phyloP scores from a whole-genome alignment of 2,329 filamentous ascomycete species.

The Rasamsonia emersonii region DNA sequence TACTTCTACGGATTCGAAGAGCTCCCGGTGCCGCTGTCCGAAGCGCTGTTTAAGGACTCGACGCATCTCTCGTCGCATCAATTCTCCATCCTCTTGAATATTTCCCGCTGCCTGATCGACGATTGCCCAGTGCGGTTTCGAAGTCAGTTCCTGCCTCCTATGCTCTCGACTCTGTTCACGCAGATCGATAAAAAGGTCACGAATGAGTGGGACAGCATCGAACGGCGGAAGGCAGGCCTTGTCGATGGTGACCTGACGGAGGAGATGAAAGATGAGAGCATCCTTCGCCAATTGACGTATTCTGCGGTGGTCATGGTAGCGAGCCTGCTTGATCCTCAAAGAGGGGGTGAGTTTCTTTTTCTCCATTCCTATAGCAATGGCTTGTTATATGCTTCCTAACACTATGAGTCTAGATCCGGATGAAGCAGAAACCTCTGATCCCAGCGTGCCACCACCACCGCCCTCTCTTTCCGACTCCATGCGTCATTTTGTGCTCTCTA shows the following conservation, averaged over 20 bases:
- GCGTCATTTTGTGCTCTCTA: slow-evolving; percentile 72
- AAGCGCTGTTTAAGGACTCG: slow-evolving; percentile 75
- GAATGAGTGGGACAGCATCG: slow-evolving; percentile 74
- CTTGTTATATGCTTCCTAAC: slow-evolving; percentile 7
- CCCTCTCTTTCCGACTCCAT: slow-evolving; percentile 51
- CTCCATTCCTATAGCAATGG: too few relatives aligned
- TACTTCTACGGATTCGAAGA: slow-evolving; percentile 87
- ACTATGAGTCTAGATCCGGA: slow-evolving; percentile 23
- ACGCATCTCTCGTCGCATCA: slow-evolving; percentile 83
- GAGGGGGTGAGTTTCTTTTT: slow-evolving; percentile 45
- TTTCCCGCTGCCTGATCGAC: slow-evolving; percentile 81
- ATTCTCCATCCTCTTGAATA: slow-evolving; percentile 82
- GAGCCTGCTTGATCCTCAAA: slow-evolving; percentile 69
- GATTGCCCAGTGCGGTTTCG: slow-evolving; percentile 77
- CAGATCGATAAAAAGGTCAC: slow-evolving; percentile 84
- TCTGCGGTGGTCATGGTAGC: slow-evolving; percentile 87
- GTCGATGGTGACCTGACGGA: slow-evolving; percentile 75
- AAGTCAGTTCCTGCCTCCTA: slow-evolving; percentile 71
- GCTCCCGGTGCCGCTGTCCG: slow-evolving; percentile 71
- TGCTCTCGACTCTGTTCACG: slow-evolving; percentile 71
- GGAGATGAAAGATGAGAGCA: slow-evolving; percentile 97
- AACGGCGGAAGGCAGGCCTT: slow-evolving; percentile 47
- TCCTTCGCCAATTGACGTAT: slow-evolving; percentile 84
- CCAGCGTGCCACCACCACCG: slow-evolving; percentile 22
- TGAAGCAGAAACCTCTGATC: slow-evolving; percentile 22